Base-by-base conservation (phyloP, 805 yeast species). In the Candida sithepensis region DNA sequence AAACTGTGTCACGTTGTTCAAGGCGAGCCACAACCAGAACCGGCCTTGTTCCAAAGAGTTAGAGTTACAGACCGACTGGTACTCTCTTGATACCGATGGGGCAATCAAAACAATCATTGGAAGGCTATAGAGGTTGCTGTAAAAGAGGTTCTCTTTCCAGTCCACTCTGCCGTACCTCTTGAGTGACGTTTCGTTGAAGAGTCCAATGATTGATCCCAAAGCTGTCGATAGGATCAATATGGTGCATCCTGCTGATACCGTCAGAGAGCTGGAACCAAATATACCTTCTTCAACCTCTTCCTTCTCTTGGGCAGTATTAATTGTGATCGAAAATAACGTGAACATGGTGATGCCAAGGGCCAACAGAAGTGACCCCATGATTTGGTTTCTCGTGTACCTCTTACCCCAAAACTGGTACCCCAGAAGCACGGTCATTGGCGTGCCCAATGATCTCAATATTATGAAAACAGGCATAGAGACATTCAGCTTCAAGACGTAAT, bases 391-490 rank as follows among this genome's bases (percentile, higher is more conserved):
- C 8, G 69, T 61, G 58, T 82, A 84, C 26, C 57, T 59, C 57
- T 74, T 81, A 6, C 63, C 61, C 40, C 78, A 80, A 10, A 73
- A 47, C 5, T 72, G 42, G 53, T 61, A 65, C 2, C 91, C 88
- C 3, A 82, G 63, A 0, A 74, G 26, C 81, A 86, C 75, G 0
- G 86, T 79, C 16, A 82, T 63, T 6, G 81, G 78, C 0, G 87
- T 77, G 0, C 86, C 81, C 5, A 84, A 75, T 12, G 88, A 82
- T 44, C 90, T 63, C 54, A 84, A 71, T 7, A 84, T 75, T 22
- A 84, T 84, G 58, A 85, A 89, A 23, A 83, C 62, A 0, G 91
- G 88, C 19, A 85, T 75, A 2, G 85, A 75, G 23, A 86, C 70
- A 33, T 79, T 71, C 60, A 67, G 81, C 16, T 67, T 70, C 66